Evolutionary conservation across 495 filamentous ascomycete genomes (phyloP).

Genomic region (Letharia lupina): DNA sequence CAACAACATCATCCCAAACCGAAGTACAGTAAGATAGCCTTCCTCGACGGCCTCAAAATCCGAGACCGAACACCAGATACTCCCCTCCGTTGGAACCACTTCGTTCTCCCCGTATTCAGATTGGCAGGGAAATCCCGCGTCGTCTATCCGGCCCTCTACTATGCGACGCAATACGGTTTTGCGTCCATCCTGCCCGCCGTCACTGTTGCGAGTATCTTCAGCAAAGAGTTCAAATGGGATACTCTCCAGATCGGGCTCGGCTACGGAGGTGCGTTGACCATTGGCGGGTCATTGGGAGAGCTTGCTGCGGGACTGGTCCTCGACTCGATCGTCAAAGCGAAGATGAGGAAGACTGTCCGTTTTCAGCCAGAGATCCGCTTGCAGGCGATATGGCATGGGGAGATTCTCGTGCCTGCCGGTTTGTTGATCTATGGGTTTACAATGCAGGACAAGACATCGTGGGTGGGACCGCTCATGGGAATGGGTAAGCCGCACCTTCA

Average conservation of each 20-base stretch:
- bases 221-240: not conserved
- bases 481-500: not conserved
- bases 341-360: not conserved
- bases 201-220: not conserved
- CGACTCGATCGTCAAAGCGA: not conserved
- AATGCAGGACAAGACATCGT: not conserved
- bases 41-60: not conserved
- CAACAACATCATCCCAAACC: not conserved
- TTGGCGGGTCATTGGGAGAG: not conserved
- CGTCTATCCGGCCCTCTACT: slow-evolving; percentile 1
- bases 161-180: not conserved
- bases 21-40: not conserved
- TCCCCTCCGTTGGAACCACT: not conserved
- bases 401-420: not conserved
- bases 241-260: not conserved
- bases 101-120: not conserved
- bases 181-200: not conserved
- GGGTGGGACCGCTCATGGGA: not conserved
- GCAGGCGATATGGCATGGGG: not conserved
- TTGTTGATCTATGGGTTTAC: not conserved
- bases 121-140: not conserved
- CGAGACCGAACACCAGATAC: not conserved
- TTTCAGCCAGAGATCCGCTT: not conserved
- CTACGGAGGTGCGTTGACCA: not conserved
- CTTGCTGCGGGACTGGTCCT: not conserved